A percentile compares a stretch with the other conserved stretches of the same genome.
Conservation (phyloP, 169 alveolate genomes). For the Miamiensis avidus region DNA sequence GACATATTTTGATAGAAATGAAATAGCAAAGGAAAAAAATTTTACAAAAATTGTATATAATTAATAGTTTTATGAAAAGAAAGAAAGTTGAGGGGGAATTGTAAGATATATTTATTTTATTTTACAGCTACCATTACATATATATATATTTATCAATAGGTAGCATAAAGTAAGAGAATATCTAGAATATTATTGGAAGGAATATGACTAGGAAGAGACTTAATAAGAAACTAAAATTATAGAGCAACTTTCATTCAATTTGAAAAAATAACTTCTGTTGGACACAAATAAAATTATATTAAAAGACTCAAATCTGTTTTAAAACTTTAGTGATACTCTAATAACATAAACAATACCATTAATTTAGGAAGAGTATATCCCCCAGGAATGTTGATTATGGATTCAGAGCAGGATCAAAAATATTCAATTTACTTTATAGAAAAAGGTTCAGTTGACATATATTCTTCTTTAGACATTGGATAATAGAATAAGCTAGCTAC, state of each 20-base stretch:
- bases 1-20: neutral
- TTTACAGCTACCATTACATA: neutral
- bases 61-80: constrained; percentile 1
- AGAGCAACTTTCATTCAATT: neutral
- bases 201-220: neutral
- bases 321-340: neutral
- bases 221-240: neutral
- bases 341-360: neutral
- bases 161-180: neutral
- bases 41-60: neutral
- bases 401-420: neutral
- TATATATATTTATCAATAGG: neutral
- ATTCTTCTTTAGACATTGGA: neutral
- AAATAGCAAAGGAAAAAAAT: neutral
- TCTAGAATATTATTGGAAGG: constrained; percentile 17
- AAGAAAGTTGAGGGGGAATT: neutral
- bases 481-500: neutral
- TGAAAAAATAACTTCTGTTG: neutral
- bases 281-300: constrained; percentile 17
- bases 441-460: neutral
- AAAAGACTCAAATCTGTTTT: neutral
- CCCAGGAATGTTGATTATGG: neutral
- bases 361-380: neutral
- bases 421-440: neutral
- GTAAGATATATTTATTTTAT: neutral